Evolutionary conservation across 768 basidiomycete genomes (phyloP).

Genomic region (Lactarius evosmus): DNA sequence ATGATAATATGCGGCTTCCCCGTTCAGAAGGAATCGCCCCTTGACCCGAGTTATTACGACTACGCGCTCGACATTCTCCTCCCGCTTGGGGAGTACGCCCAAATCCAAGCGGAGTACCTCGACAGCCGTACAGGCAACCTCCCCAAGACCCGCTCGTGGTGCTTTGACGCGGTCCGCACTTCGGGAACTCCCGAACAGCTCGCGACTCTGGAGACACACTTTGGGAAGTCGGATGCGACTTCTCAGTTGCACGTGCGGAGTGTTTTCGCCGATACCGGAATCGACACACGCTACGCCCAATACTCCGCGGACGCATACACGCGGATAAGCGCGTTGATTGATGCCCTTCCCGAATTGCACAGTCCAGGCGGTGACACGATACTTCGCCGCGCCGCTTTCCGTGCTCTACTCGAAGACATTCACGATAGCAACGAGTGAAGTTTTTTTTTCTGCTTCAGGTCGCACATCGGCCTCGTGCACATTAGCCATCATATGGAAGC

Average conservation of each 20-base stretch:
- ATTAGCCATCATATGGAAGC: background rate
- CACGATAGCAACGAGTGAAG: slow-evolving; percentile 49
- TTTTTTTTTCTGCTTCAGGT: too few relatives aligned
- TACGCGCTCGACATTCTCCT: slow-evolving; percentile 77
- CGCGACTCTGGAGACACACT: slow-evolving; percentile 56
- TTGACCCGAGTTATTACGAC: slow-evolving; percentile 58
- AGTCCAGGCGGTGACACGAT: slow-evolving; percentile 37
- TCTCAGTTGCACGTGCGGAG: slow-evolving; percentile 60
- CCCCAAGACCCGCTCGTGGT: slow-evolving; percentile 98
- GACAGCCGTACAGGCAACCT: slow-evolving; percentile 86
- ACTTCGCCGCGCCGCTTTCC: slow-evolving; percentile 68
- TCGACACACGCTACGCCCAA: slow-evolving; percentile 62
- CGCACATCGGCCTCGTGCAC: background rate
- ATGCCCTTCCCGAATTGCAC: slow-evolving; percentile 59
- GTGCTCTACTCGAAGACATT: slow-evolving; percentile 84
- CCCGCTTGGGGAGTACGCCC: slow-evolving; percentile 96
- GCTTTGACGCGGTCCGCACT: slow-evolving; percentile 78
- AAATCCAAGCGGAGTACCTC: slow-evolving; percentile 89
- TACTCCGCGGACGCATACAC: slow-evolving; percentile 79
- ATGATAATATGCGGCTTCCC: slow-evolving; percentile 75
- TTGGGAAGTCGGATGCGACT: slow-evolving; percentile 55
- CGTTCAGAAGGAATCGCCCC: slow-evolving; percentile 40
- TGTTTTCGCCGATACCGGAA: slow-evolving; percentile 66
- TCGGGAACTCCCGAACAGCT: slow-evolving; percentile 54
- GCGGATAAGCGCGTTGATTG: slow-evolving; percentile 66